Conservation (phyloP, 2,329 filamentous ascomycete species). For the Coniochaeta sp. region DNA sequence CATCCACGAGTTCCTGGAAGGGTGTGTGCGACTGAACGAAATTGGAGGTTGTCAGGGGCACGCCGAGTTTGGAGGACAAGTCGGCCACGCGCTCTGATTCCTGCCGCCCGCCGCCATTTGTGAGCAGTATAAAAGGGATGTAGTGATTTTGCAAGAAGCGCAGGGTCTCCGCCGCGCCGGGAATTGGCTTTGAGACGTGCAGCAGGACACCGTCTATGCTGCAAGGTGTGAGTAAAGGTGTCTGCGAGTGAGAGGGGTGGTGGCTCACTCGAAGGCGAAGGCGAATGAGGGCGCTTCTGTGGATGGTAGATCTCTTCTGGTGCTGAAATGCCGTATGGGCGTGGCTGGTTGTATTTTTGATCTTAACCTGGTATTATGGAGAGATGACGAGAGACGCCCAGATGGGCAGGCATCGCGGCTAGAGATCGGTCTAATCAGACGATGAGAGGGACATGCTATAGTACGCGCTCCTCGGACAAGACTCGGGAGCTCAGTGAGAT, state of each 20-base stretch:
- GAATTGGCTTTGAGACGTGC: conserved; percentile 70
- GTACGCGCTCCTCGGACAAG: background rate
- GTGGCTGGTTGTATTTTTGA: background rate
- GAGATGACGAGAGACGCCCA: background rate
- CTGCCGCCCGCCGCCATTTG: conserved; percentile 86
- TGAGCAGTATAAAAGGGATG: conserved; percentile 90
- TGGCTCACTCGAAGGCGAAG: conserved; percentile 3
- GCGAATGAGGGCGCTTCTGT: background rate
- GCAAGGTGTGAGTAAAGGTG: background rate
- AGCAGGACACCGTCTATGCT: conserved; percentile 90
- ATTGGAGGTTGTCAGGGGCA: conserved; percentile 58
- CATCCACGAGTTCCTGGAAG: conserved; percentile 62
- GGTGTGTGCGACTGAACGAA: conserved; percentile 92
- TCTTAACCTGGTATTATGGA: background rate
- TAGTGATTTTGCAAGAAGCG: conserved; percentile 62
- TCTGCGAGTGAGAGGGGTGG: background rate
- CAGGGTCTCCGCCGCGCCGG: conserved; percentile 69
- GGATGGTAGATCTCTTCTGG: background rate
- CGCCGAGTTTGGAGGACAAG: conserved; percentile 56
- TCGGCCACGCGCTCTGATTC: conserved; percentile 68
- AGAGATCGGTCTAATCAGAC: background rate
- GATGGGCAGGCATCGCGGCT: background rate
- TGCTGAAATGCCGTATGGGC: background rate
- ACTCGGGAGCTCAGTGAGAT: background rate
- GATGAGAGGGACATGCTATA: background rate